phyloP scores from a whole-genome alignment of 2,329 filamentous ascomycete genomes.

The Oidium heveae region DNA sequence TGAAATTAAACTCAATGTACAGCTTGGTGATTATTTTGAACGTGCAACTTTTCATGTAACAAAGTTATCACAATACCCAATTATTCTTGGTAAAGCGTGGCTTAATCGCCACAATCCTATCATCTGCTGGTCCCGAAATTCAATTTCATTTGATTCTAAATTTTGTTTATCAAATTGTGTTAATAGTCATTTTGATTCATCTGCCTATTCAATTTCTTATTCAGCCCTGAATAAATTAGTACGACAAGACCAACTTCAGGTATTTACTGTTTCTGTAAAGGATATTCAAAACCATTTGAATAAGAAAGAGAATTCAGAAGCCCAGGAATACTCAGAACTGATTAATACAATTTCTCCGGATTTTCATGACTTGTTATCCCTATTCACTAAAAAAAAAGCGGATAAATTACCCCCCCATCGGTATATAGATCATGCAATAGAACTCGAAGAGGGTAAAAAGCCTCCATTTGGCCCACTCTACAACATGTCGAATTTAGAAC shows the following conservation, averaged over 20 bases:
- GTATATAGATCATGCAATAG: neutral
- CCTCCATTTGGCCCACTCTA: neutral
- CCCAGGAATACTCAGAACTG: neutral
- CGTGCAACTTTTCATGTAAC: no score
- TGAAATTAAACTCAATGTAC: no score
- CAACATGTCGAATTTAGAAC: neutral
- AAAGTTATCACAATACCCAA: no score
- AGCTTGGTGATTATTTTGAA: no score
- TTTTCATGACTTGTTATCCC: neutral
- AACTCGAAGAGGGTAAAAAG: neutral
- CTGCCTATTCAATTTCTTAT: neutral
- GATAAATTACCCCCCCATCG: neutral
- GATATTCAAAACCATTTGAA: neutral
- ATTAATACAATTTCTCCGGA: neutral
- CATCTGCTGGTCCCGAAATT: neutral
- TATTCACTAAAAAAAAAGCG: neutral
- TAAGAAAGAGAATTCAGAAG: neutral
- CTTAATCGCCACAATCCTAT: neutral
- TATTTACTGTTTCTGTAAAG: neutral
- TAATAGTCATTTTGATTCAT: no score
- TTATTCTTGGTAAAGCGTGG: neutral
- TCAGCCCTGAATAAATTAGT: neutral
- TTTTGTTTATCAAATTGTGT: neutral
- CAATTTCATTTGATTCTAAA: neutral
- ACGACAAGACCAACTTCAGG: neutral